These are phyloP conservation scores for Diaporthe sp. DNA, from an alignment of 2,329 filamentous ascomycete genomes.

Conservation along the genomic window DNA sequence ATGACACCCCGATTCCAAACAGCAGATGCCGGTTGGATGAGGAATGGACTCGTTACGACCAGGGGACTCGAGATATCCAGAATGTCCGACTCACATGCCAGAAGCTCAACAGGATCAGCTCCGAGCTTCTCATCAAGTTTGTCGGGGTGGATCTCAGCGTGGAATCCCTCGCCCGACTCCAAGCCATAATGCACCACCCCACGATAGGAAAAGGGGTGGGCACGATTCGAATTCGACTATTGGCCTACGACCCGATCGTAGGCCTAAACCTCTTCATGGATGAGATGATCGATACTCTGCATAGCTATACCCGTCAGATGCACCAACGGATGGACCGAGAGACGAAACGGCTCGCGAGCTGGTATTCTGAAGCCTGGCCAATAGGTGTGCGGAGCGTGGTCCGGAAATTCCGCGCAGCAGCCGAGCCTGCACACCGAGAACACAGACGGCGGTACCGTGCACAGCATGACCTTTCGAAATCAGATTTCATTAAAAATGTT, in stretches of 20 bases:
- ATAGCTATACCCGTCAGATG: background rate
- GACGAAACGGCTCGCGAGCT: background rate
- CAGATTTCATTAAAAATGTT: background rate
- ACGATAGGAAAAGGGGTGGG: background rate
- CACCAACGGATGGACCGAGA: background rate
- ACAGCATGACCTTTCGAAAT: background rate
- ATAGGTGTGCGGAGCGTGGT: background rate
- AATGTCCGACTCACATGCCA: background rate
- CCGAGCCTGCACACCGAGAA: background rate
- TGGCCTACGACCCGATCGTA: background rate
- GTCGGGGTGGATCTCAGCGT: background rate
- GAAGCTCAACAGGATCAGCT: background rate
- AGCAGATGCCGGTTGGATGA: background rate
- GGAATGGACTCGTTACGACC: background rate
- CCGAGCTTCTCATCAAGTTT: constrained; percentile 1
- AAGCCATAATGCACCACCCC: background rate
- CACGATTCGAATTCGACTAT: background rate
- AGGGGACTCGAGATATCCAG: background rate
- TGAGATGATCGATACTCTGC: background rate
- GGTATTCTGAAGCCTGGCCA: background rate
- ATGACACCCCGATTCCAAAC: background rate
- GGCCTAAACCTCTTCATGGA: no score
- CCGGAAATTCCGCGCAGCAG: background rate
- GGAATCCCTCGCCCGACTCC: background rate
- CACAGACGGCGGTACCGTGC: background rate